Conservation (phyloP, 805 yeast genomes). For the Wickerhamomyces rabaulensis region DNA sequence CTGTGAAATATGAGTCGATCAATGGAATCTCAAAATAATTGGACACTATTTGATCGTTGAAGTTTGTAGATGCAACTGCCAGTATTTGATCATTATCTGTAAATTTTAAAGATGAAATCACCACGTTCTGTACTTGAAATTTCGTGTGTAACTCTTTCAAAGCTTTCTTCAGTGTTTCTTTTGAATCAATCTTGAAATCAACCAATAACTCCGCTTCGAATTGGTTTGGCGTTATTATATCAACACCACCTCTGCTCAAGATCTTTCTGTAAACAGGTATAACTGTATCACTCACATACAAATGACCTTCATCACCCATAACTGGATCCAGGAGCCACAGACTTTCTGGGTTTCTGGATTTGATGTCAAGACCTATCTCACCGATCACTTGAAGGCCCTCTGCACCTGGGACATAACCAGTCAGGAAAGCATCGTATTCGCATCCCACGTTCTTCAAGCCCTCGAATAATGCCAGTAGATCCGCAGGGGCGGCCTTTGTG, state of each 20-base stretch:
- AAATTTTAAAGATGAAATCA: conserved; percentile 53
- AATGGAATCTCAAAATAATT: conserved; percentile 46
- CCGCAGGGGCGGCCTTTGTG: conserved; percentile 33
- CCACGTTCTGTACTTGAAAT: conserved; percentile 53
- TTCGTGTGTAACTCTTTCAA: conserved; percentile 41
- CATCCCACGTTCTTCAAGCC: conserved; percentile 32
- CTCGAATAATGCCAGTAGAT: conserved; percentile 32
- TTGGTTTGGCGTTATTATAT: conserved; percentile 84
- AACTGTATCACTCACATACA: conserved; percentile 57
- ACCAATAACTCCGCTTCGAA: conserved; percentile 77
- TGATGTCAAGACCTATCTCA: conserved; percentile 32
- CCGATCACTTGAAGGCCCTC: conserved; percentile 42
- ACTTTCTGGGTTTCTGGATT: conserved; percentile 27
- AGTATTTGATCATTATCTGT: conserved; percentile 13
- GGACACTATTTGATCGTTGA: conserved; percentile 5
- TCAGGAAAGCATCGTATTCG: conserved; percentile 48
- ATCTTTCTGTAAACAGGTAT: conserved; percentile 54
- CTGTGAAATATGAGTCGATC: conserved; percentile 82
- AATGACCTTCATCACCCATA: conserved; percentile 71
- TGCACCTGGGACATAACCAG: conserved; percentile 66
- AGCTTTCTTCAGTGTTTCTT: conserved; percentile 39
- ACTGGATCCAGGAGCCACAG: conserved; percentile 72
- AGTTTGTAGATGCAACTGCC: conserved; percentile 16
- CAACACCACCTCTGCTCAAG: conserved; percentile 44
- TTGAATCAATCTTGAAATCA: conserved; percentile 40